Percentiles rank a stretch among this genome's conserved stretches.
Conservation (phyloP, 176 grass and related monocot species). For the Aegilops longissima region DNA sequence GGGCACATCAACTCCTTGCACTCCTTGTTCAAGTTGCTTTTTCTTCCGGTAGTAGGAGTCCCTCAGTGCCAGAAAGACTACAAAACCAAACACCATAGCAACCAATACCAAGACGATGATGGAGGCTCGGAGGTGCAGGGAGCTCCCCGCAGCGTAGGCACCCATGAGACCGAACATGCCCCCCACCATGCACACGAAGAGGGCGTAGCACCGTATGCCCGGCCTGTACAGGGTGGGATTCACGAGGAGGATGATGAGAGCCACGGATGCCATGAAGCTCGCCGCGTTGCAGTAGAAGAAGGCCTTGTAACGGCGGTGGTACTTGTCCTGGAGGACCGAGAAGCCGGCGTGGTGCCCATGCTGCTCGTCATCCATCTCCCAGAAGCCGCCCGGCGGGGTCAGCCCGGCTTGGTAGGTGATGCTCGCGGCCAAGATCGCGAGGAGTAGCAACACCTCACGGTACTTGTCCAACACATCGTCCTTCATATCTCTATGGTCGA, state of each 20-base stretch:
- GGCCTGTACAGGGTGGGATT: background rate
- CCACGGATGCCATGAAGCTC: constrained; percentile 13
- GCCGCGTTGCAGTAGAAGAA: constrained; percentile 39
- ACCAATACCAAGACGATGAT: background rate
- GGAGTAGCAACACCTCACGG: constrained; percentile 7
- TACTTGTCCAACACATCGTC: background rate
- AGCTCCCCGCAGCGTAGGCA: constrained; percentile 21
- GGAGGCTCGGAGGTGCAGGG: background rate
- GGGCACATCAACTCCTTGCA: too few species aligned
- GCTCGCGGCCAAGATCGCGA: constrained; percentile 20
- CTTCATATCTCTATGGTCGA: background rate
- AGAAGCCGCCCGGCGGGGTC: constrained; percentile 30
- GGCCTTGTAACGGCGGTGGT: background rate
- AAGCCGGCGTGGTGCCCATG: background rate
- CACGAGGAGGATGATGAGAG: constrained; percentile 6
- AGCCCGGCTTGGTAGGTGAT: constrained; percentile 37
- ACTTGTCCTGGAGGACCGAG: constrained; percentile 3
- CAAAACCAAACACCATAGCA: background rate
- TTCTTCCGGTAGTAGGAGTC: too few species aligned
- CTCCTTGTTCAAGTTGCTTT: too few species aligned
- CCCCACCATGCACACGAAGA: background rate
- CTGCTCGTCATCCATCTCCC: background rate
- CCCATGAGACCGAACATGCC: background rate
- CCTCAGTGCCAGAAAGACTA: constrained; percentile 33
- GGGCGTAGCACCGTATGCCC: background rate